phyloP scores from a whole-genome alignment of 331 rosid genomes.

The Quercus tomentella region DNA sequence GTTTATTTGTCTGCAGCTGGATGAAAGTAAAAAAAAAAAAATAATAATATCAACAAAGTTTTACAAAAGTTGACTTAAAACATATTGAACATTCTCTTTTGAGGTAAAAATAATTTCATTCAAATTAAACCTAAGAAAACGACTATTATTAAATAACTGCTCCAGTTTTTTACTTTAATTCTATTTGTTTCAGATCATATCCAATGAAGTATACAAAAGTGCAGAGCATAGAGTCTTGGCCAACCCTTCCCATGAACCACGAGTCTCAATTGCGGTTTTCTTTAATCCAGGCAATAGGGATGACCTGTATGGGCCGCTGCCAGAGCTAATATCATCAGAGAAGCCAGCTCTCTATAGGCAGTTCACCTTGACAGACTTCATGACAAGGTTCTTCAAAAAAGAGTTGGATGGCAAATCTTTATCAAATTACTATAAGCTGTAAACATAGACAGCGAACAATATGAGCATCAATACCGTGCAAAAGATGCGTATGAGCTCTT shows the following conservation, averaged over 20 bases:
- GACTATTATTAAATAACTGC: not conserved
- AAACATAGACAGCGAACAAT: not conserved
- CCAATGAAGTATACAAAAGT: conserved; percentile 66
- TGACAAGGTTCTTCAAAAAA: conserved; percentile 54
- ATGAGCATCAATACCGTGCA: not conserved
- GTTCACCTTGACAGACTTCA: conserved; percentile 43
- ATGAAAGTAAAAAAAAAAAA: too few relatives aligned
- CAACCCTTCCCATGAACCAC: conserved; percentile 39
- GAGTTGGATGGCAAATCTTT: conserved; percentile 65
- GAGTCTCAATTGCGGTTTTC: conserved; percentile 54
- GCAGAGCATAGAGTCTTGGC: conserved; percentile 77
- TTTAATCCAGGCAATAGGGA: conserved; percentile 50
- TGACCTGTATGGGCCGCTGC: conserved; percentile 59
- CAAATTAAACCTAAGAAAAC: too few relatives aligned
- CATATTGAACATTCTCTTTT: too few relatives aligned
- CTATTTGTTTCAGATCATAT: conserved; percentile 32
- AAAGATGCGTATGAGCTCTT: not conserved
- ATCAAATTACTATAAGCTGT: conserved; percentile 45
- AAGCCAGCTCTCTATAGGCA: conserved; percentile 46
- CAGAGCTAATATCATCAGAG: conserved; percentile 54
- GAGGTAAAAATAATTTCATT: too few relatives aligned
- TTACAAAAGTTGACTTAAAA: too few relatives aligned
- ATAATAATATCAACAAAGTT: too few relatives aligned
- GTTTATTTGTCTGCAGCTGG: too few relatives aligned
- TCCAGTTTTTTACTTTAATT: not conserved